These are phyloP conservation scores for Xanthoceras sorbifolium DNA, from an alignment of 345 rosid species.

Conservation along the genomic window DNA sequence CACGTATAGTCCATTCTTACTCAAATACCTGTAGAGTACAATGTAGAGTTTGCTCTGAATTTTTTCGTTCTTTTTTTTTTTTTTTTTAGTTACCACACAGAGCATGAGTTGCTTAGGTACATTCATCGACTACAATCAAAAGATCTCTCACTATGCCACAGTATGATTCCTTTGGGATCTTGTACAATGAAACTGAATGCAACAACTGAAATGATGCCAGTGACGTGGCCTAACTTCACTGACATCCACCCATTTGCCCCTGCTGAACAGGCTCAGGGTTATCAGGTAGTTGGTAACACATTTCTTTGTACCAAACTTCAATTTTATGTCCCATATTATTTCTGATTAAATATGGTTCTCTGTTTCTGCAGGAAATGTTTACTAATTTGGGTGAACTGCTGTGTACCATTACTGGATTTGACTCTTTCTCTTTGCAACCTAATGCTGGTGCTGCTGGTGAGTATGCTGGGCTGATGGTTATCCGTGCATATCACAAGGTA, in stretches of 20 bases:
- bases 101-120: constrained; percentile 93
- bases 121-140: constrained; percentile 74
- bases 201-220: constrained; percentile 97
- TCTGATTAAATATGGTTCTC: constrained; percentile 20
- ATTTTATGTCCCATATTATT: constrained; percentile 11
- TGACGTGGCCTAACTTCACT: constrained; percentile 86
- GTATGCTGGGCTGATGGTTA: constrained; percentile 99
- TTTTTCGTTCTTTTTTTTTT: constrained; percentile 17
- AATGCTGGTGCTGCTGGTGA: constrained; percentile 99
- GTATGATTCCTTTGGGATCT: constrained; percentile 99
- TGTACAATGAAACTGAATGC: constrained; percentile 99
- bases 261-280: constrained; percentile 76
- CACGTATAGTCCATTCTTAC: constrained; percentile 48
- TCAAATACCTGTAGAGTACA: constrained; percentile 19
- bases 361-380: constrained; percentile 85
- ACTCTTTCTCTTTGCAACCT: constrained; percentile 98
- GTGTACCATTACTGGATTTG: constrained; percentile 92
- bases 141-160: constrained; percentile 97
- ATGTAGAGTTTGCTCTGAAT: constrained; percentile 24
- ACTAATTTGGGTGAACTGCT: constrained; percentile 73
- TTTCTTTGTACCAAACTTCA: constrained; percentile 11
- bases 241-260: constrained; percentile 96
- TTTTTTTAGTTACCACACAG: constrained; percentile 73
- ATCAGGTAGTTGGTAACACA: constrained; percentile 57
- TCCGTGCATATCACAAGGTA: constrained; percentile 96